Evolutionary conservation across 768 basidiomycete genomes (phyloP), one percentile per base, ranked within the genome.

Genomic region (Omphalotus guepiniiformis): DNA sequence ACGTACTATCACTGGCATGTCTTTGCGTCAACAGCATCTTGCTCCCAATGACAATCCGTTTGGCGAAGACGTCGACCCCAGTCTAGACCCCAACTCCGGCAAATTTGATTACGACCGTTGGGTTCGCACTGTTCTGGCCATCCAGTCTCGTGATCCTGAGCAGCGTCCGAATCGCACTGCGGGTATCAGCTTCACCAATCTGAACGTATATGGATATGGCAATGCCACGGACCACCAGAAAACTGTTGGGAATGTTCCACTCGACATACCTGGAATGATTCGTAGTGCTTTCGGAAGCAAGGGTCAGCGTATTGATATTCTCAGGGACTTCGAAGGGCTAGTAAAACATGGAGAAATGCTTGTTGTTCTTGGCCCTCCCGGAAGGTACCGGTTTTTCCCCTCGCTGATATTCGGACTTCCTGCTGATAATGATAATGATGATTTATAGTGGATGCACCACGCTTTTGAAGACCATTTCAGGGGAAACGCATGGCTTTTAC

Each of bases 301-400:
- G 25, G 53, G 54, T 29, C 28, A n/a, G 34, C 21, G 51, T 30
- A 49, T 51, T 41, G 56, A 65, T 39, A 75, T 80, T 42, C 63
- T 80, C 29, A 63, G 71, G 21, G 64, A 64, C 38, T 73, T 80
- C 38, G 72, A 76, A 19, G 79, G 76, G 15, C 54, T 71, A 3
- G 57, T 79, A 6, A 66, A 69, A 29, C 63, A 72, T 0, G 77
- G 77, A 15, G 76, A 81, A 60, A 73, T 82, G 76, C 65, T 79
- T 27, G 72, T 74, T 42, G 68, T 71, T 2, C 66, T 66, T 13
- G 62, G 70, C 34, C 66, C 70, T 44, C 70, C 72, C 3, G 70
- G 73, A 58, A 58, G 56, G 60, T 58, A 32, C n/a, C n/a, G n/a
- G n/a, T n/a, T n/a, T n/a, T n/a, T n/a, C n/a, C n/a, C n/a, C n/a